Conservation (phyloP, 2,329 filamentous ascomycete species). For the Sphaceloma murrayae region DNA sequence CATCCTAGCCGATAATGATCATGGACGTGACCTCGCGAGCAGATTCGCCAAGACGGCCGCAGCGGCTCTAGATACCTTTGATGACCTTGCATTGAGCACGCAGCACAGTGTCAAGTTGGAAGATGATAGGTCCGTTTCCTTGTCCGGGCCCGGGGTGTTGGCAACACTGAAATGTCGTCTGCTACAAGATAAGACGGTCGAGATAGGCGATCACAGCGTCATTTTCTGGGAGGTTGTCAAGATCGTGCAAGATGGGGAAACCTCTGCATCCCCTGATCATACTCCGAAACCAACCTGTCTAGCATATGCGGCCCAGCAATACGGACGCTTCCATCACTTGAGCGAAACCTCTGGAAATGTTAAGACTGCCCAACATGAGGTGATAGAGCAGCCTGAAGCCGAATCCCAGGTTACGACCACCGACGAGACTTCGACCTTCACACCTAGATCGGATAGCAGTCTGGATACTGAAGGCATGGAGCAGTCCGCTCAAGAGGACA, state of each 20-base stretch:
- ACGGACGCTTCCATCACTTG: no score
- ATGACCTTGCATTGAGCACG: neutral
- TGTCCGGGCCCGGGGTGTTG: conserved; percentile 20
- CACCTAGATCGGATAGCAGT: no score
- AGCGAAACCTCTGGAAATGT: no score
- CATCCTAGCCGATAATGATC: conserved; percentile 32
- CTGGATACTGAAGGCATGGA: no score
- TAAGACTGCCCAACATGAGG: no score
- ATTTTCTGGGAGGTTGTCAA: conserved; percentile 25
- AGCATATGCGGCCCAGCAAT: neutral
- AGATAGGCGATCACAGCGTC: conserved; percentile 40
- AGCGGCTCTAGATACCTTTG: conserved; percentile 24
- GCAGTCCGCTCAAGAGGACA: no score
- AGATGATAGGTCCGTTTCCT: neutral
- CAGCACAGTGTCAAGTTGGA: neutral
- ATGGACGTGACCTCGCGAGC: conserved; percentile 28
- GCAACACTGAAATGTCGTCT: conserved; percentile 30
- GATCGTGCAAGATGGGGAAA: neutral
- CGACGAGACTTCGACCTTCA: no score
- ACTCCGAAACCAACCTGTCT: neutral
- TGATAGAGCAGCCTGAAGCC: no score
- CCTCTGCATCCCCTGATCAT: no score
- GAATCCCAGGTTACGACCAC: no score
- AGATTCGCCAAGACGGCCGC: no score
- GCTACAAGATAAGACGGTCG: conserved; percentile 30